Conservation (phyloP, 2,329 filamentous ascomycete genomes). For the Camillea tinctor region DNA sequence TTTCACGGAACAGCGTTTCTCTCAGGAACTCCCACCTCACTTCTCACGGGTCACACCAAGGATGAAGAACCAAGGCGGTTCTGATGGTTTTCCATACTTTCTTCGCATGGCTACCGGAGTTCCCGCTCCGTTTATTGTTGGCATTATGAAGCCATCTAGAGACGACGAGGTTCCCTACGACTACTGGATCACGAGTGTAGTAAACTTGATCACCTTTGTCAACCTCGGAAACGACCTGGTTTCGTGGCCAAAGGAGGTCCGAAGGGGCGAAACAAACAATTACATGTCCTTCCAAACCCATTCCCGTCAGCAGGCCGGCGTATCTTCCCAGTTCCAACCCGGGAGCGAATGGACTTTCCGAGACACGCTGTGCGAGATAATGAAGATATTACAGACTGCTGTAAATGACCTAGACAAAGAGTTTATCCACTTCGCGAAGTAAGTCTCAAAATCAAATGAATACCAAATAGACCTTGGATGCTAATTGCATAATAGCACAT, state of each 20-base stretch:
- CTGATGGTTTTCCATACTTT: not conserved
- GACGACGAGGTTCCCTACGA: not conserved
- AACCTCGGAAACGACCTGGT: not conserved
- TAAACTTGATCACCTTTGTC: not conserved
- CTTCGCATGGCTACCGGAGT: not conserved
- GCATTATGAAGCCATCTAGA: not conserved
- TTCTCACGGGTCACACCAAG: not conserved
- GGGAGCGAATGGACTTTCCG: not conserved
- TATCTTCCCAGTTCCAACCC: not conserved
- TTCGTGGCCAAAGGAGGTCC: not conserved
- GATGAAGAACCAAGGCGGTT: not conserved
- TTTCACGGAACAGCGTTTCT: not conserved
- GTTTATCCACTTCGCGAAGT: too few relatives aligned
- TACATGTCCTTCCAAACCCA: not conserved
- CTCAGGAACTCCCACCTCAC: not conserved
- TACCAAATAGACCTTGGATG: not conserved
- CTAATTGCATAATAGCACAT: not conserved
- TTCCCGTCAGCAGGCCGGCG: not conserved
- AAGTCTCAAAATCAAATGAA: not conserved
- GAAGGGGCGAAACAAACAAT: not conserved
- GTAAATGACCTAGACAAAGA: too few relatives aligned
- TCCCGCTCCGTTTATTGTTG: not conserved
- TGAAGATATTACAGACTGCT: not conserved
- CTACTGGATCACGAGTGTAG: not conserved
- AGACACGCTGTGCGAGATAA: not conserved